Conservation (phyloP, 2,329 filamentous ascomycete species). For the Curvularia lunata region DNA sequence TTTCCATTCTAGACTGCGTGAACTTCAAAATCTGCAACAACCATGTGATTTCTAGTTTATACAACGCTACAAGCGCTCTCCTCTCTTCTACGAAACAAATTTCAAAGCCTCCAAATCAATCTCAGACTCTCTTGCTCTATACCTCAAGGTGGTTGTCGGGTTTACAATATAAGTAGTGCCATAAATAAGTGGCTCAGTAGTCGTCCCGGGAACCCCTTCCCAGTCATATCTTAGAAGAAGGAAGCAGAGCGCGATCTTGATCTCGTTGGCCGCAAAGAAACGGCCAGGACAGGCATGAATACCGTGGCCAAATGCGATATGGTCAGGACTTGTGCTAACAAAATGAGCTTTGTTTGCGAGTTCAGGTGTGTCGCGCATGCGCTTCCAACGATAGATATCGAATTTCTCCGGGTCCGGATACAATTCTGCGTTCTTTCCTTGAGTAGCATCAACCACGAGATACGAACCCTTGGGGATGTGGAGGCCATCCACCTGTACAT, state of each 20-base stretch:
- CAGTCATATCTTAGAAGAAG: slow-evolving; percentile 3
- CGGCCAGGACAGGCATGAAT: slow-evolving; percentile 6
- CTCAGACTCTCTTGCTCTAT: neutral
- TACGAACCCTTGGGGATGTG: neutral
- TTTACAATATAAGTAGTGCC: neutral
- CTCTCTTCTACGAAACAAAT: neutral
- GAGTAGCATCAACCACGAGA: neutral
- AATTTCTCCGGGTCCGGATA: neutral
- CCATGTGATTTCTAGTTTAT: too few relatives aligned
- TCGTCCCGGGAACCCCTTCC: neutral
- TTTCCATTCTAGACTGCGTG: too few relatives aligned
- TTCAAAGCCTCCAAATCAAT: neutral
- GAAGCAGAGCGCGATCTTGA: slow-evolving; percentile 22
- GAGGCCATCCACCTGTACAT: neutral
- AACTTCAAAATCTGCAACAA: too few relatives aligned
- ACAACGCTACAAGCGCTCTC: too few relatives aligned
- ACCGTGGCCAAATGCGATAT: neutral
- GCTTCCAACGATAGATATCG: slow-evolving; percentile 2
- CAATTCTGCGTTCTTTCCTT: neutral
- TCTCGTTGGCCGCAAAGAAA: slow-evolving; percentile 32
- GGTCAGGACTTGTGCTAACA: neutral
- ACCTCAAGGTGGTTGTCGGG: neutral
- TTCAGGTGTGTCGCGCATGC: neutral
- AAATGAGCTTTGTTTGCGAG: neutral
- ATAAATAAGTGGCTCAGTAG: neutral